phyloP scores from a whole-genome alignment of 306 rosid species.

The Vigna trinervia region DNA sequence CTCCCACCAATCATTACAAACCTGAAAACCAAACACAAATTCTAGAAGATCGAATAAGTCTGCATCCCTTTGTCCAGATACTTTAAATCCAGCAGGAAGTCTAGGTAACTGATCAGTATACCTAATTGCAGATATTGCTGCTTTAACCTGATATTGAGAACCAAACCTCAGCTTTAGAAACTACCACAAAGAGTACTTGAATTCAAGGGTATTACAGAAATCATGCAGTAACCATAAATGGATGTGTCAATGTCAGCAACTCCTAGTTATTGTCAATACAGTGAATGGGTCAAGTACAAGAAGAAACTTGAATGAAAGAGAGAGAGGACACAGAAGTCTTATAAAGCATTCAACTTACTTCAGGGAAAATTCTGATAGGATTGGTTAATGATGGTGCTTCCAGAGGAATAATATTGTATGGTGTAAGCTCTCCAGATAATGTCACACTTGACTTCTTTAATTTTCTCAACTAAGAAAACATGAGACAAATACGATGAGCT shows the following conservation, averaged over 20 bases:
- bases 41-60: constrained; percentile 97
- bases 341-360: constrained; percentile 66
- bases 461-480: constrained; percentile 72
- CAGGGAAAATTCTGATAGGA: constrained; percentile 92
- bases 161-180: constrained; percentile 41
- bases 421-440: constrained; percentile 72
- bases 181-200: constrained; percentile 9
- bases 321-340: constrained; percentile 7
- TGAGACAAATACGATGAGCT: constrained; percentile 40
- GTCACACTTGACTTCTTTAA: constrained; percentile 61
- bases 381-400: constrained; percentile 79
- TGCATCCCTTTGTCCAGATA: constrained; percentile 75
- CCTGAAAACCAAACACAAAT: constrained; percentile 94
- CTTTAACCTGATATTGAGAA: constrained; percentile 76
- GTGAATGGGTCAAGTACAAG: constrained; percentile 24
- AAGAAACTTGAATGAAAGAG: background rate
- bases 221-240: constrained; percentile 15
- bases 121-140: constrained; percentile 80
- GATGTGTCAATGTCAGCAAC: constrained; percentile 10
- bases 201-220: constrained; percentile 26
- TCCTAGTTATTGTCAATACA: constrained; percentile 23
- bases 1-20: constrained; percentile 44
- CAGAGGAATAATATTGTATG: constrained; percentile 92
- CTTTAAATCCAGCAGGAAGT: constrained; percentile 74
- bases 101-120: constrained; percentile 79